Evolutionary conservation across 78 protist genomes (phyloP).

Genomic region (Emiliania huxleyi): DNA sequence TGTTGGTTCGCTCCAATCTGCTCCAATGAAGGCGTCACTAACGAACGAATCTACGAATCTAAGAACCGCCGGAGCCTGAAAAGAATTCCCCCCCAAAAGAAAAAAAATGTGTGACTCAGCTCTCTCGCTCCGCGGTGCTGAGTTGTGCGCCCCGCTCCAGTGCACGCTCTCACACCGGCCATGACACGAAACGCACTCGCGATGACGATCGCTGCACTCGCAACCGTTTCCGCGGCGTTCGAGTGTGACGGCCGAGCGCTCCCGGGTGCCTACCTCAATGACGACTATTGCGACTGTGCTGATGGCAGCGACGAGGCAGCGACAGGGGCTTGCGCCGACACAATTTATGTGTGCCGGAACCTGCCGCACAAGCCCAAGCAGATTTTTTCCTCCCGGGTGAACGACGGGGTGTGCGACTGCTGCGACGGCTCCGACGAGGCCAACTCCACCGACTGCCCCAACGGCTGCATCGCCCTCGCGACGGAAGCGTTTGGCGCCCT

Average conservation of each 20-base stretch:
- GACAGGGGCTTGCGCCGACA: conserved; percentile 34
- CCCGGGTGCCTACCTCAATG: background rate
- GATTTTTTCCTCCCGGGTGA: background rate
- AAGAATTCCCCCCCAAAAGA: too few species aligned
- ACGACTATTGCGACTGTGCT: conserved; percentile 54
- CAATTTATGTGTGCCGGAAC: conserved; percentile 14
- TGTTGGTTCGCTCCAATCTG: too few species aligned
- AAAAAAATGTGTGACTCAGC: too few species aligned
- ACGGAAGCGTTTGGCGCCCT: background rate
- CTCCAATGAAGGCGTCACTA: too few species aligned
- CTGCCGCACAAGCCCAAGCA: background rate
- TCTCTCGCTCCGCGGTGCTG: too few species aligned
- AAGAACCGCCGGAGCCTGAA: too few species aligned
- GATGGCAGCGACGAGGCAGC: conserved; percentile 55
- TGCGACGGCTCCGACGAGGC: conserved; percentile 43
- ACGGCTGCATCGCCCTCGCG: background rate
- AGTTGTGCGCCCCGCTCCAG: too few species aligned
- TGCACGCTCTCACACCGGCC: too few species aligned
- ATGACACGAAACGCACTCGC: too few species aligned
- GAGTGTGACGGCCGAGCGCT: background rate
- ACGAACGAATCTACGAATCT: too few species aligned
- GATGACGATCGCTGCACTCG: too few species aligned
- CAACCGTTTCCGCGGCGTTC: too few species aligned
- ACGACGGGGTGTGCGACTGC: conserved; percentile 40
- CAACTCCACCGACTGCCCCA: background rate